These are phyloP conservation scores for Psidium friedrichsthalianum DNA, from an alignment of 345 rosid species.

Conservation along the genomic window DNA sequence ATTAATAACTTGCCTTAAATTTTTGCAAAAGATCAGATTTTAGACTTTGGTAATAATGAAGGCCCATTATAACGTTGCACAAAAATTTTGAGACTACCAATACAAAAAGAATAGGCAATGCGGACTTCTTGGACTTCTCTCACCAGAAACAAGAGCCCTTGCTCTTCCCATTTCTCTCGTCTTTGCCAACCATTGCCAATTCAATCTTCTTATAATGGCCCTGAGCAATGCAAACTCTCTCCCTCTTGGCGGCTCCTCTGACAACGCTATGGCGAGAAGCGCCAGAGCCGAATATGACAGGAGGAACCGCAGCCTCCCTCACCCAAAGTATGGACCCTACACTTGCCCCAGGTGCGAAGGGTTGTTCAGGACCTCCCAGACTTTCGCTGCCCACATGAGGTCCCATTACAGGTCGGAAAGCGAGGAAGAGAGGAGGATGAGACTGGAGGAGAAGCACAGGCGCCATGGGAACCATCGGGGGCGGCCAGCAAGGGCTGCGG, in stretches of 20 bases:
- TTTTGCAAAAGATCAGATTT: neutral
- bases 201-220: neutral
- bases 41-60: neutral
- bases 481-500: neutral
- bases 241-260: neutral
- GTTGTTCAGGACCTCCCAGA: conserved; percentile 1
- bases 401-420: conserved; percentile 14
- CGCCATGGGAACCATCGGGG: neutral
- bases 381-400: conserved; percentile 16
- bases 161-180: too few relatives aligned
- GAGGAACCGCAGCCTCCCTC: conserved; percentile 18
- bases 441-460: conserved; percentile 10
- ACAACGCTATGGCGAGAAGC: neutral
- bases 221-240: neutral
- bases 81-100: neutral
- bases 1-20: neutral
- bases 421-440: conserved; percentile 5
- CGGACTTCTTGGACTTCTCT: too few relatives aligned
- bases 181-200: too few relatives aligned
- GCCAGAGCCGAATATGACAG: conserved; percentile 1
- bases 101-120: too few relatives aligned
- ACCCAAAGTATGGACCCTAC: conserved; percentile 15
- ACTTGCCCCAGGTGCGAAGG: conserved; percentile 13
- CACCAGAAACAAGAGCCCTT: too few relatives aligned
- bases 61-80: neutral